A percentile compares a stretch with the other conserved stretches of the same genome.
phyloP scores from a whole-genome alignment of 257 asterid species.

The Gardenia jasminoides region DNA sequence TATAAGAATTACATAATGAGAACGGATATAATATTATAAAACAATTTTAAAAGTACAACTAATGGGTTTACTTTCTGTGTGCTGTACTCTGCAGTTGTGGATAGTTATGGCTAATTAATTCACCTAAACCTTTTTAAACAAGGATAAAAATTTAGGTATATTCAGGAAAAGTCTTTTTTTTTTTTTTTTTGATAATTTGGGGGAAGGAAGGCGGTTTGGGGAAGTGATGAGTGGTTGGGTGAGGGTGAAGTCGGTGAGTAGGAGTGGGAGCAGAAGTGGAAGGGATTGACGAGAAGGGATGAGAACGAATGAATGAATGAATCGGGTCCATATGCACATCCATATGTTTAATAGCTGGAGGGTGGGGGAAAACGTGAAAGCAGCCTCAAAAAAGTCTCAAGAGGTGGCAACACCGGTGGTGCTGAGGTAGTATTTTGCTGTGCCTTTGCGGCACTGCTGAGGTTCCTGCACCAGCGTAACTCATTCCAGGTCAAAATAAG shows the following conservation, averaged over 20 bases:
- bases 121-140: too few relatives aligned
- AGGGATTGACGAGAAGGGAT: not conserved
- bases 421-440: too few relatives aligned
- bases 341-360: too few relatives aligned
- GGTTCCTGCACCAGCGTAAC: too few relatives aligned
- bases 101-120: too few relatives aligned
- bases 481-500: not conserved
- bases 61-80: not conserved
- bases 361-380: too few relatives aligned
- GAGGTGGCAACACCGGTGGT: not conserved
- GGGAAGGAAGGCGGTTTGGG: not conserved
- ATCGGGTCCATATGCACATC: not conserved
- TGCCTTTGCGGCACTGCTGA: too few relatives aligned
- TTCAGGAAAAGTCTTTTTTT: too few relatives aligned
- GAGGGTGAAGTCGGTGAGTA: slow-evolving; percentile 12
- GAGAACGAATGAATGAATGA: too few relatives aligned
- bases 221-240: not conserved
- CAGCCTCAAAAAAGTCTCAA: too few relatives aligned
- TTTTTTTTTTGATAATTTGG: not conserved
- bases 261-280: not conserved
- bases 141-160: too few relatives aligned
- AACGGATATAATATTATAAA: too few relatives aligned
- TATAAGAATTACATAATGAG: not conserved
- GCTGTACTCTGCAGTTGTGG: not conserved
- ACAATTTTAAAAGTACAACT: not conserved